These are phyloP conservation scores for Alternaria postmessia DNA, from an alignment of 2,329 filamentous ascomycete genomes.

Conservation along the genomic window DNA sequence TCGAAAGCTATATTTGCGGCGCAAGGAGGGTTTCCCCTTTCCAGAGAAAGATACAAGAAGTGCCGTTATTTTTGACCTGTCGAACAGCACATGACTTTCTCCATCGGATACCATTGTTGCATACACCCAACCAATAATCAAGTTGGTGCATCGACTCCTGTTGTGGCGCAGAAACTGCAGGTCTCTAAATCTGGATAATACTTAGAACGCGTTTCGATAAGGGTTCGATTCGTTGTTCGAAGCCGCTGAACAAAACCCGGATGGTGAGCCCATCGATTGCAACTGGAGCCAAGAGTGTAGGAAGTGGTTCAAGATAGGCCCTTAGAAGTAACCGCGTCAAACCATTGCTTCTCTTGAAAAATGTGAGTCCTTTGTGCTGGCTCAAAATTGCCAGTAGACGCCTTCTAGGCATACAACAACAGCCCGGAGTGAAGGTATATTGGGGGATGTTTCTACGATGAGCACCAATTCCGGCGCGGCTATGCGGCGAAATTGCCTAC, in stretches of 20 bases:
- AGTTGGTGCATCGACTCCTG: neutral
- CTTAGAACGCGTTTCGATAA: neutral
- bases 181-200: neutral
- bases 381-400: neutral
- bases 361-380: neutral
- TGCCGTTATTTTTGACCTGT: neutral
- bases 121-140: neutral
- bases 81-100: neutral
- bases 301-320: neutral
- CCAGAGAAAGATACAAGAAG: neutral
- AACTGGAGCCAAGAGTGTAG: neutral
- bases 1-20: neutral
- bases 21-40: neutral
- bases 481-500: neutral
- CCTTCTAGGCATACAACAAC: neutral
- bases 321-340: neutral
- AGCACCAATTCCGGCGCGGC: neutral
- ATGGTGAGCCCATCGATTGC: neutral
- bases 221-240: no score
- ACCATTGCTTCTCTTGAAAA: neutral
- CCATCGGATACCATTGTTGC: neutral
- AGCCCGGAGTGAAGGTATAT: neutral
- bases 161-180: neutral
- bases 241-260: neutral
- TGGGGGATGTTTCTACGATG: neutral